Base-by-base conservation (phyloP, 495 filamentous ascomycete genomes). In the Aspergillus cavernicola region DNA sequence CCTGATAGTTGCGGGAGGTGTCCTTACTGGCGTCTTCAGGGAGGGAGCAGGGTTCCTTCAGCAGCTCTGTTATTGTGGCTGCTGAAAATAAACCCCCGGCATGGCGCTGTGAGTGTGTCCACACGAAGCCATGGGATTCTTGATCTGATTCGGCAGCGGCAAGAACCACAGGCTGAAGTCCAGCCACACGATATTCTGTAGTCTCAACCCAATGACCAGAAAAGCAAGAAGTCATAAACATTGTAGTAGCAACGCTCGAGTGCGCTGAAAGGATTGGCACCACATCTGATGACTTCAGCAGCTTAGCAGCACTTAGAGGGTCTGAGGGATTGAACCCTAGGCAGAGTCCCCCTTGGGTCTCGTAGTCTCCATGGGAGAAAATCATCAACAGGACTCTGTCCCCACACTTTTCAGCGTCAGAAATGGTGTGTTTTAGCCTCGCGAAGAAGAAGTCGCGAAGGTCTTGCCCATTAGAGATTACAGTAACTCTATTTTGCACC, bases 181-280 rank as follows among this genome's bases (percentile, higher is more conserved):
- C 18, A 0, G 15, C 39, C 23, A 23, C 52, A 18, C 40, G 2
- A 26, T 56, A 60, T 19, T 52, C 57, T 0, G 36, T 36, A 15
- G 46, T 60, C 39, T 60, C 47, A 13, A 55, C 47, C 57, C 46
- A 60, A 32, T 60, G 57, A 10, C 57, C 57, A 12, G 57, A 56
- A 36, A 32, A 55, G 29, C 57, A 60, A 2, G 57, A 60, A 4
- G 57, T 60, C 57, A 60, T 60, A 26, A 16, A 60, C 2, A 60
- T 47, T 6, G 52, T 52, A 4, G 19, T 22, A n/a, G 31, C 29
- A 23, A 56, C 49, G 18, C 33, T 33, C 6, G 55, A 41, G 26
- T 53, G 40, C 37, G 22, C 24, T 4, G 41, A 15, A 1, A 58
- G 50, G 15, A 58, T 36, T 15, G 50, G 18, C 11, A 23, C 16